Base-by-base conservation (phyloP, 1,139 yeast genomes). In the Candida albicans region DNA sequence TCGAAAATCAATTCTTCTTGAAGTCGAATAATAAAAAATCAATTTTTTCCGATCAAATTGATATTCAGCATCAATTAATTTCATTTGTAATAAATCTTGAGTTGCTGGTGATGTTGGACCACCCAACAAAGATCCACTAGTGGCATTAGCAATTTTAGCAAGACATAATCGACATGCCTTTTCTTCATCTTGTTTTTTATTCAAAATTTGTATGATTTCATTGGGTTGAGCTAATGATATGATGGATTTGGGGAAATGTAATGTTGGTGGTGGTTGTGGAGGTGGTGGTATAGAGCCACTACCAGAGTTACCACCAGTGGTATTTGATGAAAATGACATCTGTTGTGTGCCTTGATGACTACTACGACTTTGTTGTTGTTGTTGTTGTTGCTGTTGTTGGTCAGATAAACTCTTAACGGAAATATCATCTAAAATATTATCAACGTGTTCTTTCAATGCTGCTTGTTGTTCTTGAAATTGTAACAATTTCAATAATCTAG, bases 31-130 rank as follows among this genome's bases (percentile, higher is more conserved):
- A 67, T 93, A 93, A 64, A 93, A 91, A 6, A 96, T 93, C 60
- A 93, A 74, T 66, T 95, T 93, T 58, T 95, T 84, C 50, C 96
- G 81, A 62, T 95, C 99, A 79, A 93, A 91, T 64, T 93, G 99
- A 62, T 90, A 93, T 67, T 93, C 99, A 0, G 96, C 91, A 62
- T 88, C 82, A 53, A 81, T 77, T 50, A 73, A 65, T 55, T 76
- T 79, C 65, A 77, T 65, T 49, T 60, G 63, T 43, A 55, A 46
- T 40, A 61, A 54, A 43, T 61, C 64, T 42, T 56, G 58, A 12
- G 58, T 55, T 10, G 54, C 42, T 22, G 51, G 48, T 12, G 52
- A 47, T 22, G 50, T 43, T 11, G 50, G 46, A 12, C 46, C 52
- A 26, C 43, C 42, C 27, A 51, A 35, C 22, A 44, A 35, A 12